These are phyloP conservation scores for Mallotus repandus DNA, from an alignment of 441 rosid genomes.

Conservation along the genomic window DNA sequence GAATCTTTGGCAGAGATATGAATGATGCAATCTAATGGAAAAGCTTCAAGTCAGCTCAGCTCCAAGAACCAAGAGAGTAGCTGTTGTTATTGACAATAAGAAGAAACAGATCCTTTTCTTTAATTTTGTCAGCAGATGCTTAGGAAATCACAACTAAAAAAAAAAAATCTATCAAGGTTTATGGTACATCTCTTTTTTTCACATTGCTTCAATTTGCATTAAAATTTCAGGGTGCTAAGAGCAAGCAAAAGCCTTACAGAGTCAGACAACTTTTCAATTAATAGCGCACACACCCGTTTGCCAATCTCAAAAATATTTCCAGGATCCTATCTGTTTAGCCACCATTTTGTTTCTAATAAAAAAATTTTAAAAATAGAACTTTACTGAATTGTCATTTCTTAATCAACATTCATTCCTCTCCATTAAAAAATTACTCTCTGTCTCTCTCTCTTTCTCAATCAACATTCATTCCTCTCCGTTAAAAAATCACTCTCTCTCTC, in stretches of 20 bases:
- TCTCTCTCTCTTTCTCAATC: no score
- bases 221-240: not conserved
- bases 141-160: conserved; percentile 5
- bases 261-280: not conserved
- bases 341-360: not conserved
- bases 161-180: not conserved
- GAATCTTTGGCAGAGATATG: conserved; percentile 24
- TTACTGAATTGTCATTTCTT: not conserved
- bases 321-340: not conserved
- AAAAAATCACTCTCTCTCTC: no score
- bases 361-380: not conserved
- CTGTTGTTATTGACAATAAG: not conserved
- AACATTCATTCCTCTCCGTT: no score
- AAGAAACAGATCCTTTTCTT: not conserved
- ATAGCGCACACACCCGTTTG: not conserved
- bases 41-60: no score
- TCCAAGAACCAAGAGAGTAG: not conserved
- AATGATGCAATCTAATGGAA: conserved; percentile 2
- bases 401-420: not conserved
- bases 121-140: conserved; percentile 4
- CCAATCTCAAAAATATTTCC: not conserved
- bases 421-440: not conserved
- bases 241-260: not conserved
- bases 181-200: no score
- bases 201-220: no score